These are phyloP conservation scores for Protomyces inundatus DNA, from an alignment of 1,139 yeast genomes.

Conservation along the genomic window DNA sequence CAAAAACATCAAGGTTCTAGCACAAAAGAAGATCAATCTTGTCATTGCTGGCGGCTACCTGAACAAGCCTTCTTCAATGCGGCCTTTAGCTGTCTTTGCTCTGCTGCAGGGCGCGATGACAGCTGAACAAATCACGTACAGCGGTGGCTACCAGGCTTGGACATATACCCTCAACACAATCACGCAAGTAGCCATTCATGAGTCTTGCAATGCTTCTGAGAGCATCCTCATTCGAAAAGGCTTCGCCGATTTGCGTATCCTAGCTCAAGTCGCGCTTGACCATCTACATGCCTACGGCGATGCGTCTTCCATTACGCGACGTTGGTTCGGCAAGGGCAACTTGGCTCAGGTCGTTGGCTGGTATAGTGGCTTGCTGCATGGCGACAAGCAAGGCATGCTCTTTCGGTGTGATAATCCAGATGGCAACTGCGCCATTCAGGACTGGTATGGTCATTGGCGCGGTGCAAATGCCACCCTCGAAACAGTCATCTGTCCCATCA, in stretches of 20 bases:
- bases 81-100: too few relatives aligned
- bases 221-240: not conserved
- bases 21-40: too few relatives aligned
- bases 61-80: too few relatives aligned
- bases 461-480: constrained; percentile 2
- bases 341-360: not conserved
- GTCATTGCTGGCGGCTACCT: too few relatives aligned
- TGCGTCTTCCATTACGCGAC: not conserved
- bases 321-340: not conserved
- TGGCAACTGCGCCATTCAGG: not conserved
- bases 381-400: not conserved
- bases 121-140: not conserved
- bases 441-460: constrained; percentile 1
- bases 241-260: not conserved
- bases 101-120: too few relatives aligned
- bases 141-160: not conserved
- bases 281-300: not conserved
- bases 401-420: not conserved
- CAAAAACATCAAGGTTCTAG: too few relatives aligned
- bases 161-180: not conserved
- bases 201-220: not conserved
- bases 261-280: not conserved
- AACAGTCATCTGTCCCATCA: not conserved
- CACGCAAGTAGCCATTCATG: not conserved
- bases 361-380: not conserved